Conservation (phyloP, 2,329 filamentous ascomycete species). For the Paraconiothyrium brasiliense region DNA sequence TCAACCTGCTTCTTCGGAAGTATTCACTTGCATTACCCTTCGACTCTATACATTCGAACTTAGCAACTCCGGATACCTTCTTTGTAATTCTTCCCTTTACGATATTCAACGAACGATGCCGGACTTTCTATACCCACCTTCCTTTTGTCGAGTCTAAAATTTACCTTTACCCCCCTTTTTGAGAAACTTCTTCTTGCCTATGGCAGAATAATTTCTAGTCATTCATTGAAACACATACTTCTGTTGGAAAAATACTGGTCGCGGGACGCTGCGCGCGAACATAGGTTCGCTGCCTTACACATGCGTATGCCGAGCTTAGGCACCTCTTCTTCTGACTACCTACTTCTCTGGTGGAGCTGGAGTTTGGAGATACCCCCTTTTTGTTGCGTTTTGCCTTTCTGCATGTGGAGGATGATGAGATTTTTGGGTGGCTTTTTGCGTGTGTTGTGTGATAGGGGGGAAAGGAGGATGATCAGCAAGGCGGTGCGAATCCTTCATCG, state of each 20-base stretch:
- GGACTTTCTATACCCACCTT: conserved; percentile 29
- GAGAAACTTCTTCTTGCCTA: conserved; percentile 16
- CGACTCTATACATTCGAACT: conserved; percentile 25
- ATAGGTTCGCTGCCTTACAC: conserved; percentile 13
- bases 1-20: conserved; percentile 18
- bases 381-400: background rate
- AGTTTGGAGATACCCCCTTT: conserved; percentile 53
- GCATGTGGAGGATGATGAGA: background rate
- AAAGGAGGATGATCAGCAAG: background rate
- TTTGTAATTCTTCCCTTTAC: conserved; percentile 41
- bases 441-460: background rate
- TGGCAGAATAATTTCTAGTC: conserved; percentile 22
- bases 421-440: conserved; percentile 5
- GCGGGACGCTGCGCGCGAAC: conserved; percentile 11
- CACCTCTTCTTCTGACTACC: conserved; percentile 21
- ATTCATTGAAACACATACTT: background rate
- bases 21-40: conserved; percentile 23
- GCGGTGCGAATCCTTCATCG: background rate
- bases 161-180: conserved; percentile 12
- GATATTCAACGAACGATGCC: conserved; percentile 31
- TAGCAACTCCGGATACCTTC: conserved; percentile 29
- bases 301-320: conserved; percentile 6
- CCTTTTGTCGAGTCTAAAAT: conserved; percentile 21
- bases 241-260: conserved; percentile 12
- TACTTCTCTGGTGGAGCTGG: conserved; percentile 51